These are phyloP conservation scores for Metschnikowia borealis DNA, from an alignment of 805 yeast species.

Conservation along the genomic window DNA sequence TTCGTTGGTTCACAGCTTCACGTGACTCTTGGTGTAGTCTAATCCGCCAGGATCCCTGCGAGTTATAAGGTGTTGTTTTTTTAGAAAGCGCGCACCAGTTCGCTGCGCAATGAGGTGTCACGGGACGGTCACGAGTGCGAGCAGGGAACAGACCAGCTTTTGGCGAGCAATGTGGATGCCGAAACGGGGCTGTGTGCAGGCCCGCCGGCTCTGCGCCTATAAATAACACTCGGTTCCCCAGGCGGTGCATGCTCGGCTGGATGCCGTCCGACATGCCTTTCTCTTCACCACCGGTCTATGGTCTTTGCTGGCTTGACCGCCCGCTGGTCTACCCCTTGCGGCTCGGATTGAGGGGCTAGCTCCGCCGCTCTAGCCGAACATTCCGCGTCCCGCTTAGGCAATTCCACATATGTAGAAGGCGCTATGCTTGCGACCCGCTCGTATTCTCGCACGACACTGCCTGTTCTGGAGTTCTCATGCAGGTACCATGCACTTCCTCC, in stretches of 20 bases:
- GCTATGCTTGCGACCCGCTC: constrained; percentile 2
- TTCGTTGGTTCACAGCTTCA: neutral
- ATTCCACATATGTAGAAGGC: neutral
- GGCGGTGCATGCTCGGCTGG: too few species aligned
- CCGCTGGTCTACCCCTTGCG: too few species aligned
- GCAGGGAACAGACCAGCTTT: neutral
- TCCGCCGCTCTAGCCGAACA: constrained; percentile 1
- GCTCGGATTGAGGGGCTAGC: too few species aligned
- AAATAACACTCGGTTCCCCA: too few species aligned
- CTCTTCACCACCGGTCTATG: too few species aligned
- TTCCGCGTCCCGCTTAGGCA: constrained; percentile 1
- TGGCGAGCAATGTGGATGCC: neutral
- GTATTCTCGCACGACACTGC: neutral
- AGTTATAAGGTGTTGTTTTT: constrained; percentile 4
- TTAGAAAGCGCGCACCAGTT: neutral
- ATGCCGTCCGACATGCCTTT: too few species aligned
- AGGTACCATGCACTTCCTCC: constrained; percentile 2
- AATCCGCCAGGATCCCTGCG: constrained; percentile 1
- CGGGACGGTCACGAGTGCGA: constrained; percentile 4
- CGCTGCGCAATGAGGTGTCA: constrained; percentile 4
- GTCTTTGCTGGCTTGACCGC: neutral
- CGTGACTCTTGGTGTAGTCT: constrained; percentile 1
- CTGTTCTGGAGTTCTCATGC: neutral
- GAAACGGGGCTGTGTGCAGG: constrained; percentile 1
- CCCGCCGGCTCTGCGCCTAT: too few species aligned